Base-by-base conservation (phyloP, 306 rosid species). In the Castanea mollissima region DNA sequence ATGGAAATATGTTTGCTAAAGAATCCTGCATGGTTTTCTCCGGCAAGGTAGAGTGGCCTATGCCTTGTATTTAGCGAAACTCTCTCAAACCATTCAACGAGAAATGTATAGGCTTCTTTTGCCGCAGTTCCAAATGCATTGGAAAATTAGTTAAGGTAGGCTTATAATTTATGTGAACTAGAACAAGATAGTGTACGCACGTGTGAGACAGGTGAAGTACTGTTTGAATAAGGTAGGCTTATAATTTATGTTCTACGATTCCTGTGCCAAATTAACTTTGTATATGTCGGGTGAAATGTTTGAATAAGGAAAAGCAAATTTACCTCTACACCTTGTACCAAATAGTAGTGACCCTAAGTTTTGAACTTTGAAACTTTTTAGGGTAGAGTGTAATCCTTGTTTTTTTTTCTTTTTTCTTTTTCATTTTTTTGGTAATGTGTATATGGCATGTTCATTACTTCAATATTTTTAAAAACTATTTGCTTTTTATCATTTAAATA, bases 251-350 rank as follows among this genome's bases (percentile, higher is more conserved):
- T 32, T 32, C 23, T 32, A 14, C 2, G 46, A 44, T 65, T 44
- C 7, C 71, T 44, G 8, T 41, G 11, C 46, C 46, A 38, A 27
- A 23, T 23, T 23, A 23, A 29, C n/a, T 15, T n/a, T 31, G 46
- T 16, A 6, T 32, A 32, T 32, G 9, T 65, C 71, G 18, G 41
- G 4, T 15, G 34, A 65, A 65, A 4, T 32, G 34, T 65, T 32
- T 65, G 71, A 29, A 11, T 65, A 32, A 64, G 71, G 71, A 65
- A 65, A 65, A 65, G 49, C 49, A 65, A 65, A 32, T 65, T 65
- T 6, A 44, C 49, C 71, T 32, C 71, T 65, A 44, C 71, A 18
- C 13, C 41, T 6, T 31, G 35, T 16, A 65, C 32, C 46, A 8
- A 38, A 41, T 8, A 41, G 46, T 41, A 41, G 46, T 41, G 46